Evolutionary conservation across 139 green algal species (phyloP).

Genomic region (Tetradesmus obliquus): DNA sequence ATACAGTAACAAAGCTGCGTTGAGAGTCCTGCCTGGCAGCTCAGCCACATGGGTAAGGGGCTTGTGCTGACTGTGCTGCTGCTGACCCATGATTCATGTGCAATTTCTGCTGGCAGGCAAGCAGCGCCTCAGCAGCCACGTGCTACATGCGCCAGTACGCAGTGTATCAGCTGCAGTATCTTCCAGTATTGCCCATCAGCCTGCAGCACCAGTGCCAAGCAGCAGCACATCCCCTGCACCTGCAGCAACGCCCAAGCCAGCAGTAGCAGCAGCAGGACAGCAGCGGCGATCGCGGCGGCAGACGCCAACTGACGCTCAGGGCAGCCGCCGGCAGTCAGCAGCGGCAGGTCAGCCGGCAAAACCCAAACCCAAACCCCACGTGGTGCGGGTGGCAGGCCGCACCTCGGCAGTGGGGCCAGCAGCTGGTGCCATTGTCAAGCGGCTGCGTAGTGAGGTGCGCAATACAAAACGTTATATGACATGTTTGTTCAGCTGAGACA

Average conservation of each 20-base stretch:
- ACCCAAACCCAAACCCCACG: neutral
- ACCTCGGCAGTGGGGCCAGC: neutral
- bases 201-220: slow-evolving; percentile 21
- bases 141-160: neutral
- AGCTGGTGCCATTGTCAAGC: slow-evolving; percentile 23
- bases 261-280: neutral
- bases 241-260: neutral
- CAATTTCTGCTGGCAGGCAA: neutral
- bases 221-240: neutral
- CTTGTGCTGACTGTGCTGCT: neutral
- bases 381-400: slow-evolving; percentile 19
- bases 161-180: slow-evolving; percentile 6
- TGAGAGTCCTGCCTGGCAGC: neutral
- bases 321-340: neutral
- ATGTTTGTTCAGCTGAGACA: too few relatives aligned
- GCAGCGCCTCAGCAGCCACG: neutral
- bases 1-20: neutral
- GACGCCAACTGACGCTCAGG: neutral
- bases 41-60: neutral
- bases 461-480: neutral
- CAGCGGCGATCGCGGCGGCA: neutral
- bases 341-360: neutral
- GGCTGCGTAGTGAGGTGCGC: slow-evolving; percentile 31
- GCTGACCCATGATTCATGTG: neutral
- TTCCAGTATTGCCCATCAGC: neutral